phyloP scores from a whole-genome alignment of 768 basidiomycete species.

The Agaricus subrufescens region DNA sequence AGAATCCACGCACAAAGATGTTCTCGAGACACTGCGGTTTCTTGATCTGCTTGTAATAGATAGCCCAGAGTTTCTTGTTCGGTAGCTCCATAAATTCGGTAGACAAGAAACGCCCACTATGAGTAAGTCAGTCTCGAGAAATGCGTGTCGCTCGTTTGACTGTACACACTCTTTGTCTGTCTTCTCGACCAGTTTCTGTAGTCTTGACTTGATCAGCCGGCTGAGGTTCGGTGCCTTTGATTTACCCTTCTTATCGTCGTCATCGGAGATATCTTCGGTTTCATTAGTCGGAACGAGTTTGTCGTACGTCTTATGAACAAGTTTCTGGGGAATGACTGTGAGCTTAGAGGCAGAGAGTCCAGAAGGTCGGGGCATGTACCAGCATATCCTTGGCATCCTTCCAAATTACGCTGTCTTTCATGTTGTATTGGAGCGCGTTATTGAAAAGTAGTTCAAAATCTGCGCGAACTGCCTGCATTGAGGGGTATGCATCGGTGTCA shows the following conservation, averaged over 20 bases:
- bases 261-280: slow-evolving; percentile 30
- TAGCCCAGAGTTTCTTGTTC: slow-evolving; percentile 69
- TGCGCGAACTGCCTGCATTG: slow-evolving; percentile 60
- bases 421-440: slow-evolving; percentile 81
- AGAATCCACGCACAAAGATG: slow-evolving; percentile 54
- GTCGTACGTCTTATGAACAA: slow-evolving; percentile 42
- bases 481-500: slow-evolving; percentile 51
- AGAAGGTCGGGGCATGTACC: slow-evolving; percentile 40
- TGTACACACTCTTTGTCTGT: slow-evolving; percentile 60
- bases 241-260: slow-evolving; percentile 39
- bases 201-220: slow-evolving; percentile 59
- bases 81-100: slow-evolving; percentile 84
- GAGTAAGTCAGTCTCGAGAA: not conserved
- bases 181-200: slow-evolving; percentile 72
- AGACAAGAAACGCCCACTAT: slow-evolving; percentile 63
- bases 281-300: slow-evolving; percentile 40
- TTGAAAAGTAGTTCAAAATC: slow-evolving; percentile 77
- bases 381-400: slow-evolving; percentile 77
- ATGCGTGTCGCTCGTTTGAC: slow-evolving; percentile 2
- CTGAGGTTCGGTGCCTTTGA: slow-evolving; percentile 60
- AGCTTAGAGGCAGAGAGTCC: not conserved
- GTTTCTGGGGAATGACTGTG: slow-evolving; percentile 32
- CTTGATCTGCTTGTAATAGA: slow-evolving; percentile 78
- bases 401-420: slow-evolving; percentile 74
- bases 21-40: slow-evolving; percentile 74